A percentile compares a stretch with the other conserved stretches of the same genome.
phyloP scores from a whole-genome alignment of 225 moss, liverwort and hornwort species.

The Bryoerythrophyllum caledonicum region DNA sequence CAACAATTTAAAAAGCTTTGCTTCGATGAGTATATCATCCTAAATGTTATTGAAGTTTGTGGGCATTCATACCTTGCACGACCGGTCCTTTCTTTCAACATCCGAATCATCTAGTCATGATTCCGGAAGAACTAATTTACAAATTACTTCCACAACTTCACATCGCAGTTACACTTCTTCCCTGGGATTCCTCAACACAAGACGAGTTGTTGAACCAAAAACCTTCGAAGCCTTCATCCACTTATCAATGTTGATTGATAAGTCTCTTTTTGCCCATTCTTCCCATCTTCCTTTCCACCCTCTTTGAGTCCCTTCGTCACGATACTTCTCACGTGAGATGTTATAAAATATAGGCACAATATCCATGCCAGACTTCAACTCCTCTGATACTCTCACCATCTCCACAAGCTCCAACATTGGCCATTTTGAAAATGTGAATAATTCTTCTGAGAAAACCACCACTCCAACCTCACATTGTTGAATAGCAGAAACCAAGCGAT shows the following conservation, averaged over 20 bases:
- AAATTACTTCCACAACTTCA: not conserved
- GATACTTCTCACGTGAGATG: not conserved
- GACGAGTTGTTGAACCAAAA: not conserved
- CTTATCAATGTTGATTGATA: not conserved
- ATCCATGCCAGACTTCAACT: not conserved
- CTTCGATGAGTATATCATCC: not conserved
- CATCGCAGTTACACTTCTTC: not conserved
- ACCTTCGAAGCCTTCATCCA: not conserved
- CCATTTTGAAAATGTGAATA: not conserved
- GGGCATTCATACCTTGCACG: not conserved
- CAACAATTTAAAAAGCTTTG: not conserved
- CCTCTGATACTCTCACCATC: not conserved
- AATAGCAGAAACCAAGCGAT: not conserved
- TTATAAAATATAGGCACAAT: not conserved
- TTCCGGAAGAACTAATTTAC: not conserved
- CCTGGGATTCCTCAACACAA: not conserved
- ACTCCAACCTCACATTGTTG: not conserved
- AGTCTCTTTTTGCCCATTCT: not conserved
- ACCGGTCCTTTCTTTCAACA: not conserved
- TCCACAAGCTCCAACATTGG: conserved; percentile 1
- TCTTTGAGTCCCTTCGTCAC: not conserved
- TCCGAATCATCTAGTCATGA: not conserved
- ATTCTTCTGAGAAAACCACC: not conserved
- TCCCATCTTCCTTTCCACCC: not conserved
- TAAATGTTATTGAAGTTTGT: not conserved